phyloP scores from a whole-genome alignment of 139 green algal species.

The Chlamydomonas schloesseri region DNA sequence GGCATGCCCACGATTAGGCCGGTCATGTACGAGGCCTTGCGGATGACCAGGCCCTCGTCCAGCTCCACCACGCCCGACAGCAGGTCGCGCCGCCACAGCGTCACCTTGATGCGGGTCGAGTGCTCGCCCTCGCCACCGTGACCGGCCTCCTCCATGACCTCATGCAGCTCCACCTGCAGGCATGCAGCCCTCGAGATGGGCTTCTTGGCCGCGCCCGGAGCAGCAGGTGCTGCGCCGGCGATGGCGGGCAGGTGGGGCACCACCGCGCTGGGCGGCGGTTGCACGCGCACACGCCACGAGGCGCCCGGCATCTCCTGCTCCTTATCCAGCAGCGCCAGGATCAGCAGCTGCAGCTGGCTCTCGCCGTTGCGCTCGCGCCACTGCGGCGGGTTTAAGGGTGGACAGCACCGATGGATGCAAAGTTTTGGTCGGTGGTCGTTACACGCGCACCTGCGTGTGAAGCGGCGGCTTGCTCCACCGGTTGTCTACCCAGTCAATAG shows the following conservation, averaged over 20 bases:
- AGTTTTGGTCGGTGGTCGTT: not conserved
- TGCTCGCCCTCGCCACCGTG: not conserved
- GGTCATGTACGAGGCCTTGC: not conserved
- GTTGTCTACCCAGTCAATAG: too few species aligned
- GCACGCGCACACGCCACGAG: conserved; percentile 24
- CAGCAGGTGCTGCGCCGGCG: too few species aligned
- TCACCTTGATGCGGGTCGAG: conserved; percentile 2
- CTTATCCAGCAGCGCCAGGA: conserved; percentile 43
- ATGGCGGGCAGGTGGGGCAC: not conserved
- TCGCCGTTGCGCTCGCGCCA: conserved; percentile 2
- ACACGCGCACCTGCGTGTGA: too few species aligned
- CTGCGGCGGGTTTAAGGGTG: not conserved
- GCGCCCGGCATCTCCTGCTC: conserved; percentile 33
- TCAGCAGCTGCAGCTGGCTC: conserved; percentile 12
- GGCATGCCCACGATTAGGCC: conserved; percentile 31
- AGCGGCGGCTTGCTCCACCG: too few species aligned
- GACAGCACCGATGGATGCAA: not conserved
- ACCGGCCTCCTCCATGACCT: not conserved
- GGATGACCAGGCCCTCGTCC: conserved; percentile 13
- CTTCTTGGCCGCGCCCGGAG: not conserved
- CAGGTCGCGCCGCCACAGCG: conserved; percentile 43
- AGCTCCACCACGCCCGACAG: conserved; percentile 36
- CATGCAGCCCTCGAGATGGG: too few species aligned
- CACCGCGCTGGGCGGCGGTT: not conserved
- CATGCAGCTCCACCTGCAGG: not conserved